phyloP scores from a whole-genome alignment of 2,329 filamentous ascomycete species.

The Colletotrichum cuscutae region DNA sequence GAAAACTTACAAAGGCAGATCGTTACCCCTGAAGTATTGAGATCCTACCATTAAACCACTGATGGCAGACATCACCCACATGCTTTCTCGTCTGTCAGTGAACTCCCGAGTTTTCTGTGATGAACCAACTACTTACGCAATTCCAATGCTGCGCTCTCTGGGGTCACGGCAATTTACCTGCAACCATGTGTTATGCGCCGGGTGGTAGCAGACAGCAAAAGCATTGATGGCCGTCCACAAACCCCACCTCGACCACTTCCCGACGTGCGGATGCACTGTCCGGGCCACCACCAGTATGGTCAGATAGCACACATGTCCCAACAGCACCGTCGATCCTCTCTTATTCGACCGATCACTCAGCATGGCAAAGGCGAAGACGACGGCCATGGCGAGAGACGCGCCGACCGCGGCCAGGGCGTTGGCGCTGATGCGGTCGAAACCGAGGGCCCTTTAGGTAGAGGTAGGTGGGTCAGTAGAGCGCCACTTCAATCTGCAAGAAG shows the following conservation, averaged over 20 bases:
- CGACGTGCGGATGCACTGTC: constrained; percentile 52
- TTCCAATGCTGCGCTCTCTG: constrained; percentile 58
- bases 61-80: constrained; percentile 63
- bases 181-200: constrained; percentile 63
- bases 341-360: constrained; percentile 57
- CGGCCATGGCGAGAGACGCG: constrained; percentile 54
- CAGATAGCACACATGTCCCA: constrained; percentile 57
- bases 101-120: too few species aligned
- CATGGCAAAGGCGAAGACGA: constrained; percentile 60
- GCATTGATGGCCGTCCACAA: constrained; percentile 63
- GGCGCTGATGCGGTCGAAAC: constrained; percentile 55
- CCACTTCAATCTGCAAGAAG: background rate
- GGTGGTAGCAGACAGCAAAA: constrained; percentile 64
- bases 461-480: background rate
- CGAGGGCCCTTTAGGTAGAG: constrained; percentile 46
- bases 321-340: constrained; percentile 55
- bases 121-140: constrained; percentile 50
- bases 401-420: constrained; percentile 58
- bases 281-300: constrained; percentile 53
- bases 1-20: constrained; percentile 50
- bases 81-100: constrained; percentile 33
- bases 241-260: constrained; percentile 59
- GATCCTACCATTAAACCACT: constrained; percentile 61
- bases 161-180: constrained; percentile 60
- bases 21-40: constrained; percentile 57